Conservation (phyloP, 768 basidiomycete genomes). For the Inosperma sp. region DNA sequence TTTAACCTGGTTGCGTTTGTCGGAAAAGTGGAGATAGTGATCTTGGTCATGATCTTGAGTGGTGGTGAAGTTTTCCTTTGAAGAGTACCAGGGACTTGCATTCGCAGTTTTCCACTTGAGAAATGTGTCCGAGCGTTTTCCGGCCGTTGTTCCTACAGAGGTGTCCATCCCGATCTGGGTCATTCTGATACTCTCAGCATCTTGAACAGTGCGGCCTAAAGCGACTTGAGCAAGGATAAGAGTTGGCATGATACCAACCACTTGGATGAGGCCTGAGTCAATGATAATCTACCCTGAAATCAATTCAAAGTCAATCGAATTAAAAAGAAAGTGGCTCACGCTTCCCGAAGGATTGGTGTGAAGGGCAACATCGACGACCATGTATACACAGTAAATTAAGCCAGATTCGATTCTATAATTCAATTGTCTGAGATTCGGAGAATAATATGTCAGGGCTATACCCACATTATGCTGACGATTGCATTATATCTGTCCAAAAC, state of each 20-base stretch:
- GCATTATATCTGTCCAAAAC: slow-evolving; percentile 29
- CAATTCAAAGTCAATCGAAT: not conserved
- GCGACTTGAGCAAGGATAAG: slow-evolving; percentile 33
- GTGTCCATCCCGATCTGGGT: no score
- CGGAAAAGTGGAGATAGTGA: no score
- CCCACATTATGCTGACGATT: slow-evolving; percentile 34
- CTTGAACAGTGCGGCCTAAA: no score
- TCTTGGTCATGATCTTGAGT: no score
- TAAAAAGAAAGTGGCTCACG: slow-evolving; percentile 6
- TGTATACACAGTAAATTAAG: slow-evolving; percentile 33
- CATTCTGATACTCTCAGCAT: no score
- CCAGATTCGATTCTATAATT: slow-evolving; percentile 35
- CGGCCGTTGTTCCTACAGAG: no score
- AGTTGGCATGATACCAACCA: slow-evolving; percentile 33
- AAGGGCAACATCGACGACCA: slow-evolving; percentile 26
- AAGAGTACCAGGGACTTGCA: no score
- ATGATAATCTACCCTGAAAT: slow-evolving; percentile 15
- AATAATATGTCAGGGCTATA: not conserved
- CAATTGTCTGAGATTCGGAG: not conserved
- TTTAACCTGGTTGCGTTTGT: no score
- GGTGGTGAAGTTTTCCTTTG: no score
- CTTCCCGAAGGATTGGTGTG: slow-evolving; percentile 18
- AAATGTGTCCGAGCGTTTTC: no score
- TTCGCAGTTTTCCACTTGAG: no score
- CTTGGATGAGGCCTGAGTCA: slow-evolving; percentile 24